A percentile compares a stretch with the other conserved stretches of the same genome.
Evolutionary conservation across 2,329 filamentous ascomycete species (phyloP).

Genomic region (Monosporascus cannonballus): DNA sequence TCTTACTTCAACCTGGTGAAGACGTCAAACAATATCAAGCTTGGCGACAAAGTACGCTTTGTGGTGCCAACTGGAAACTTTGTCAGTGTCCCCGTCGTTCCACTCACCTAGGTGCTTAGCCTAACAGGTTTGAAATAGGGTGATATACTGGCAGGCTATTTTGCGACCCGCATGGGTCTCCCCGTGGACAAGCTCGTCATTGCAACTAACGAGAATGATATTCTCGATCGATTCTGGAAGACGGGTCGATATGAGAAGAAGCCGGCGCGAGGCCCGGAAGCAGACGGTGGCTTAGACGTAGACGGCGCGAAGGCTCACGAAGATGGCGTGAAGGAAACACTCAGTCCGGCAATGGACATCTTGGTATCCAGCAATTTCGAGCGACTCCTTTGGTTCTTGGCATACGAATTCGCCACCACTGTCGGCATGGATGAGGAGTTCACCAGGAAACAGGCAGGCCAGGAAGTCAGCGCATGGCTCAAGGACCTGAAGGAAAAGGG

Average conservation of each 20-base stretch:
- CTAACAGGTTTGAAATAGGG: constrained; percentile 28
- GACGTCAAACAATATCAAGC: constrained; percentile 52
- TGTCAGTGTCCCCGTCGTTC: no score
- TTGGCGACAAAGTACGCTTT: constrained; percentile 69
- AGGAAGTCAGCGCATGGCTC: constrained; percentile 75
- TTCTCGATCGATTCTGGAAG: constrained; percentile 91
- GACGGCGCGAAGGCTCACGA: constrained; percentile 59
- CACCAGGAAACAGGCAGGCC: constrained; percentile 64
- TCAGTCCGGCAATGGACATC: constrained; percentile 96
- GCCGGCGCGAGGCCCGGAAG: constrained; percentile 49
- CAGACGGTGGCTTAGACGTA: constrained; percentile 57
- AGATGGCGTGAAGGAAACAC: constrained; percentile 80
- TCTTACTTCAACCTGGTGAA: constrained; percentile 79
- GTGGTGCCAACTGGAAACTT: constrained; percentile 96
- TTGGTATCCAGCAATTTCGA: constrained; percentile 96
- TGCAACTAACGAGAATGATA: constrained; percentile 96
- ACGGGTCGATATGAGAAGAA: constrained; percentile 87
- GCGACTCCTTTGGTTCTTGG: constrained; percentile 87
- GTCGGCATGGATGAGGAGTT: constrained; percentile 58
- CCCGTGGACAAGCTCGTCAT: constrained; percentile 84
- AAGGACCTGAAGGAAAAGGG: constrained; percentile 72
- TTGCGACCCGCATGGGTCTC: constrained; percentile 84
- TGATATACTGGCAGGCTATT: constrained; percentile 89
- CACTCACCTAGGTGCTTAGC: constrained; percentile 26
- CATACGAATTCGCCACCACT: constrained; percentile 60